Evolutionary conservation across 2,329 filamentous ascomycete genomes (phyloP).

Genomic region (Diaporthe caulivora): DNA sequence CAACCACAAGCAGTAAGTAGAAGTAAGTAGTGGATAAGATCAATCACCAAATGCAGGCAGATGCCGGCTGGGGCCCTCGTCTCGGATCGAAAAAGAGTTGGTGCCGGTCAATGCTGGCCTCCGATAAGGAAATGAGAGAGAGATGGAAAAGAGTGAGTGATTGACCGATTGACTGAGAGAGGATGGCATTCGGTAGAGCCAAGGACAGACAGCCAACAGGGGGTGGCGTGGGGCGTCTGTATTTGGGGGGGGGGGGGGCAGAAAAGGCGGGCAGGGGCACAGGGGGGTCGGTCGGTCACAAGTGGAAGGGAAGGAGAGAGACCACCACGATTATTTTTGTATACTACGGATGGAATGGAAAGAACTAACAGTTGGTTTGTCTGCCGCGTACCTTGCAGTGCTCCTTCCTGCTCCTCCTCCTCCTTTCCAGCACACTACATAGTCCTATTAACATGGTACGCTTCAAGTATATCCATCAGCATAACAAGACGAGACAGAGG

Average conservation of each 20-base stretch:
- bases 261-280: no score
- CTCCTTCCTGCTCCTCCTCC: neutral
- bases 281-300: neutral
- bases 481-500: neutral
- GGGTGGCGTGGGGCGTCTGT: neutral
- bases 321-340: neutral
- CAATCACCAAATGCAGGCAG: slow-evolving; percentile 7
- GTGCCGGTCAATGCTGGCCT: slow-evolving; percentile 8
- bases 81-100: neutral
- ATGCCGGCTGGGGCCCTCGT: neutral
- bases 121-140: slow-evolving; percentile 5
- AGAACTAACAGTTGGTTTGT: neutral
- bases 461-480: no score
- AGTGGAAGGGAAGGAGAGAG: neutral
- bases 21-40: neutral
- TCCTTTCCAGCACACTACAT: no score
- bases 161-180: neutral
- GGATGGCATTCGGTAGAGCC: no score
- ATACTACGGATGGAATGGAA: no score
- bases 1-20: neutral
- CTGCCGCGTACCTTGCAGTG: slow-evolving; percentile 18
- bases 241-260: no score
- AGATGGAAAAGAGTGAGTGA: neutral
- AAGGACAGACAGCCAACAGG: neutral
- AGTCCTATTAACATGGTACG: no score